Base-by-base conservation (phyloP, 139 green algal genomes). In the Helicosporidium sp. region DNA sequence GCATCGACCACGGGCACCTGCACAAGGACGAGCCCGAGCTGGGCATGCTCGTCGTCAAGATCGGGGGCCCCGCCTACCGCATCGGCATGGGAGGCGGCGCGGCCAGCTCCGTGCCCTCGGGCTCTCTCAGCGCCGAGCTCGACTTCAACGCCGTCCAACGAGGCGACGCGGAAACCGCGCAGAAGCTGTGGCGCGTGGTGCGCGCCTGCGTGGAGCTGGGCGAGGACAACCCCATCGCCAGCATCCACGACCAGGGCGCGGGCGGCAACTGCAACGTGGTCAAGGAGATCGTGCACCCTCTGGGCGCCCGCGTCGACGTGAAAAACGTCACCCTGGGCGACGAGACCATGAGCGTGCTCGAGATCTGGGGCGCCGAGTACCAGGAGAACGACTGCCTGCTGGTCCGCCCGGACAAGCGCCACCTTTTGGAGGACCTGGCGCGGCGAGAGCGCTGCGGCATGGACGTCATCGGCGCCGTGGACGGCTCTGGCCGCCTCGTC, bases 311-410 rank as follows among this genome's bases (percentile, higher is more conserved):
- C 57, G 92, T 98, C 39, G 82, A 98, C 64, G 77, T 98, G 40
- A 79, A 83, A 26, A 68, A 68, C 24, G 73, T 90, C n/a, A 60
- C 78, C 61, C 65, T 96, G 34, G 89, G 89, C 37, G 88, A 98
- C 54, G 67, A 82, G 49, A 96, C 89, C 2, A 80, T 98, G 78
- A 78, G 51, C n/a, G 86, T 97, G 55, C 70, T 98, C 60, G 89
- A 98, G 74, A 97, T 98, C 59, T 98, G 89, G 89, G 89, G 89
- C 22, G 89, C 89, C 3, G 89, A 98, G 77, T 98, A 98, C 69
- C 89, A 98, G 74, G 89, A 97, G 72, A 95, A 97, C 54, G 83
- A 93, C 72, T 78, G 59, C 53, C 64, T 94, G 72, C 75, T 94
- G 13, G 87, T 96, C 55, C 73, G 64, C 42, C 70, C 78, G 0